A percentile compares a stretch with the other conserved stretches of the same genome.
These are phyloP conservation scores for Zalaria obscura DNA, from an alignment of 2,329 filamentous ascomycete genomes.

Conservation along the genomic window DNA sequence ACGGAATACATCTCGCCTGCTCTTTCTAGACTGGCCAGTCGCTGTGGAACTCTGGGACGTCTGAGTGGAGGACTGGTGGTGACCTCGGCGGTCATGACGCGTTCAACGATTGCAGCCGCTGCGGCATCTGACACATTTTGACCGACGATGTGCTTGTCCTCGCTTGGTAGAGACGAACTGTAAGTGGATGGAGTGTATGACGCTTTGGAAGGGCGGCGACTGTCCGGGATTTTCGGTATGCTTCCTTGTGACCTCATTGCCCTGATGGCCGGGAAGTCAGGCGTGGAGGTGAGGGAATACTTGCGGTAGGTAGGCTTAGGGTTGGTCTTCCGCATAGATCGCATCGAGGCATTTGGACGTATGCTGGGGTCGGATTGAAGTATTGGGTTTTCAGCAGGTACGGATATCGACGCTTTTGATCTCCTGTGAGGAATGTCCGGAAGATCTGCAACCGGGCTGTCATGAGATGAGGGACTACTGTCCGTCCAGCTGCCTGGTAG, in stretches of 20 bases:
- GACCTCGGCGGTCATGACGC: too few species aligned
- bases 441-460: neutral
- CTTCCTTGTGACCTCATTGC: too few species aligned
- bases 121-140: neutral
- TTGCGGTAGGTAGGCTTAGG: too few species aligned
- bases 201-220: neutral
- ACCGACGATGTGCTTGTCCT: neutral
- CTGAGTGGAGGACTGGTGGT: neutral
- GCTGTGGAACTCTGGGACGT: neutral
- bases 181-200: conserved; percentile 6
- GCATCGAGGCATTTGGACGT: neutral
- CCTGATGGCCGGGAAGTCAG: too few species aligned
- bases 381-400: neutral
- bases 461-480: neutral
- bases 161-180: conserved; percentile 3
- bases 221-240: too few species aligned
- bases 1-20: neutral
- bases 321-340: neutral
- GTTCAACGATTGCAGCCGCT: neutral
- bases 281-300: too few species aligned
- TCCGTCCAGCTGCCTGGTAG: neutral
- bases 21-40: neutral
- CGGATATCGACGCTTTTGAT: neutral
- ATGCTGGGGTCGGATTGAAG: neutral
- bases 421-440: too few species aligned